These are phyloP conservation scores for Phytopythium sindhum DNA, from an alignment of 352 stramenopile species.

Conservation along the genomic window DNA sequence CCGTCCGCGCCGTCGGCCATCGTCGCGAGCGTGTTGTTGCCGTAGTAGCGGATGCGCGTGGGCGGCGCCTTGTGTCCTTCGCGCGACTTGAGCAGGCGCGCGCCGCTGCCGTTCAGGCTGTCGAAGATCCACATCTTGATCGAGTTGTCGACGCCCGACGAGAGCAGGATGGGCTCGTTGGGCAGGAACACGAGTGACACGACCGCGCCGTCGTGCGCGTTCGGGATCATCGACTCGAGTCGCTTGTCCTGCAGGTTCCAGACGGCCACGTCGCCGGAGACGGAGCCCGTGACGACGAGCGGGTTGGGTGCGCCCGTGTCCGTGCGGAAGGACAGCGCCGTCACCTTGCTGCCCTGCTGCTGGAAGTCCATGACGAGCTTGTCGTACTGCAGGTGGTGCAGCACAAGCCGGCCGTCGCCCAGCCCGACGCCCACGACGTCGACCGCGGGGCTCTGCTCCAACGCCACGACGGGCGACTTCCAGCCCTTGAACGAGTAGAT, in stretches of 20 bases:
- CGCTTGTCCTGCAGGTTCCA: conserved; percentile 91
- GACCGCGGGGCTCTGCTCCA: conserved; percentile 87
- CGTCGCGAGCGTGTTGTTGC: conserved; percentile 83
- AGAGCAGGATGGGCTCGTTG: conserved; percentile 88
- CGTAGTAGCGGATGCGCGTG: conserved; percentile 89
- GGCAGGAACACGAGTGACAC: conserved; percentile 79
- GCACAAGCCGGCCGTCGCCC: conserved; percentile 70
- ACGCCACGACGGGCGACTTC: conserved; percentile 54
- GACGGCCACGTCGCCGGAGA: conserved; percentile 80
- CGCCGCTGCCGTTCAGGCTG: conserved; percentile 66
- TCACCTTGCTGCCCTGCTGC: conserved; percentile 77
- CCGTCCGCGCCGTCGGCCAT: conserved; percentile 84
- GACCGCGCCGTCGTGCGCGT: conserved; percentile 76
- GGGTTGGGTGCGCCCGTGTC: conserved; percentile 62
- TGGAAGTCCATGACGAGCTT: conserved; percentile 81
- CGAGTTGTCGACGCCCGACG: conserved; percentile 84
- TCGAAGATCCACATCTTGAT: conserved; percentile 95
- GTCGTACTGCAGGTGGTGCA: conserved; percentile 88
- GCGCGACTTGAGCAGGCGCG: conserved; percentile 87
- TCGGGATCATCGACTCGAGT: conserved; percentile 76
- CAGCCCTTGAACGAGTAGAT: conserved; percentile 86
- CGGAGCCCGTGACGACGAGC: conserved; percentile 64
- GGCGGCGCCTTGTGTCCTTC: conserved; percentile 84
- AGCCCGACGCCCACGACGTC: conserved; percentile 89
- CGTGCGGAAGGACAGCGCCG: conserved; percentile 86